Percentiles rank a stretch among this genome's conserved stretches.
Evolutionary conservation across 2,329 filamentous ascomycete genomes (phyloP).

Genomic region (Colletotrichum sidae): DNA sequence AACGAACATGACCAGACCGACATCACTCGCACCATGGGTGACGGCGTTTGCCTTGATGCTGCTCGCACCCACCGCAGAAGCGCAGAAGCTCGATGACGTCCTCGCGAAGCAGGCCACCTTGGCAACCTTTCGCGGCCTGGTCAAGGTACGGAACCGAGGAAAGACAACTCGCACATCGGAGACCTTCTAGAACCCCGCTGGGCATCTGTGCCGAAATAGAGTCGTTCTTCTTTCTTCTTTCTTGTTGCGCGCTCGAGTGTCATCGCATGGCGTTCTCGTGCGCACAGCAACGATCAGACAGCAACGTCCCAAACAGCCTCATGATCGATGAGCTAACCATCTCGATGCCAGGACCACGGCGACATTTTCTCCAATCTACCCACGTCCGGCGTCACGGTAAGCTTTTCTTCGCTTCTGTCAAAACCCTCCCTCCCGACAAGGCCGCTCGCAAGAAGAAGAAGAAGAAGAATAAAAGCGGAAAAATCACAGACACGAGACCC

Average conservation of each 20-base stretch:
- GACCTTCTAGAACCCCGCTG: neutral
- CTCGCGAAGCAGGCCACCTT: constrained; percentile 54
- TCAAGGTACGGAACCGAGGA: constrained; percentile 48
- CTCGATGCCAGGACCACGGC: constrained; percentile 51
- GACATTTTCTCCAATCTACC: constrained; percentile 57
- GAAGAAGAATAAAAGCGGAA: no score
- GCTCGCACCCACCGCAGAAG: constrained; percentile 36
- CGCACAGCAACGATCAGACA: constrained; percentile 26
- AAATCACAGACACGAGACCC: neutral
- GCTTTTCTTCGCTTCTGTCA: constrained; percentile 36
- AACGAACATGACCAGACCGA: constrained; percentile 7
- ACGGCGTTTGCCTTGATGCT: constrained; percentile 9
- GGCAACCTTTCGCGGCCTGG: constrained; percentile 56
- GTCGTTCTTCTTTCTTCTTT: neutral
- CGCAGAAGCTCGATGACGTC: constrained; percentile 53
- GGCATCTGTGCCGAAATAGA: neutral
- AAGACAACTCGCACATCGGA: neutral
- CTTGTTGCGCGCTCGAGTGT: constrained; percentile 16
- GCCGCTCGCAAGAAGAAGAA: no score
- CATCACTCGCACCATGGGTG: neutral
- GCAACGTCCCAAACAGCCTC: neutral
- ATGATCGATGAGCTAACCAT: neutral
- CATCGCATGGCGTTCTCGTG: constrained; percentile 11
- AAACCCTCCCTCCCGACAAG: neutral
- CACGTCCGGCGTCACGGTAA: constrained; percentile 57